A percentile compares a stretch with the other conserved stretches of the same genome.
These are phyloP conservation scores for Dichotomopilus funicola DNA, from an alignment of 2,329 filamentous ascomycete genomes.

Conservation along the genomic window DNA sequence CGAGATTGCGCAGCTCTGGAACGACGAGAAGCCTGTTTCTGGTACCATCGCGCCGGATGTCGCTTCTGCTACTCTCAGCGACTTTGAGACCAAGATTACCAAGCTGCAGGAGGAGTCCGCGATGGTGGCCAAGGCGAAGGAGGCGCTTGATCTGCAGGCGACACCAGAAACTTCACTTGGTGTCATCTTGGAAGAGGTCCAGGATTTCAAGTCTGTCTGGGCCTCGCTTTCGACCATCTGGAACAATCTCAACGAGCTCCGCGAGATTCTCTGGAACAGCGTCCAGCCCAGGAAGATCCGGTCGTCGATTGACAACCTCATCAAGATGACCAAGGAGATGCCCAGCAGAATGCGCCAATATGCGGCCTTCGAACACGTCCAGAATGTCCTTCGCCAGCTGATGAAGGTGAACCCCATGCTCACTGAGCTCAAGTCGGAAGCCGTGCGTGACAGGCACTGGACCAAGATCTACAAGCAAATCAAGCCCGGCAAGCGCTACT, in stretches of 20 bases:
- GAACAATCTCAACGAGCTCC: constrained; percentile 89
- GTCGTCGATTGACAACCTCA: constrained; percentile 78
- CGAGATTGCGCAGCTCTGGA: constrained; percentile 83
- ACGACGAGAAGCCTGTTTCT: constrained; percentile 93
- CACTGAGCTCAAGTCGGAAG: constrained; percentile 89
- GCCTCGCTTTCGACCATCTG: constrained; percentile 91
- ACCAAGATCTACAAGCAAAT: constrained; percentile 95
- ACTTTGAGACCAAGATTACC: constrained; percentile 79
- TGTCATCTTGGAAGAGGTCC: constrained; percentile 88
- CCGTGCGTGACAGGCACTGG: constrained; percentile 95
- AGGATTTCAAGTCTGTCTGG: constrained; percentile 99
- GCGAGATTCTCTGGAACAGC: constrained; percentile 89
- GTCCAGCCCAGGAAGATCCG: constrained; percentile 92
- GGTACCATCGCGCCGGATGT: constrained; percentile 87
- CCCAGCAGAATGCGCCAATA: constrained; percentile 98
- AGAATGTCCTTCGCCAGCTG: constrained; percentile 78
- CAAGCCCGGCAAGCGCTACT: constrained; percentile 88
- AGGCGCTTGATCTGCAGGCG: constrained; percentile 83
- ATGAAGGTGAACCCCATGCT: constrained; percentile 87
- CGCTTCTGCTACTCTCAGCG: constrained; percentile 72
- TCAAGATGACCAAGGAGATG: constrained; percentile 99
- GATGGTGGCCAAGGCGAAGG: constrained; percentile 94
- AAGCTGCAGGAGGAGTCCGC: constrained; percentile 80
- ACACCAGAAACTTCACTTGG: constrained; percentile 73
- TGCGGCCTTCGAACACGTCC: constrained; percentile 98